Percentiles rank a stretch among this genome's conserved stretches.
Evolutionary conservation across 768 basidiomycete species (phyloP).

Genomic region (Mycena leptocephala): DNA sequence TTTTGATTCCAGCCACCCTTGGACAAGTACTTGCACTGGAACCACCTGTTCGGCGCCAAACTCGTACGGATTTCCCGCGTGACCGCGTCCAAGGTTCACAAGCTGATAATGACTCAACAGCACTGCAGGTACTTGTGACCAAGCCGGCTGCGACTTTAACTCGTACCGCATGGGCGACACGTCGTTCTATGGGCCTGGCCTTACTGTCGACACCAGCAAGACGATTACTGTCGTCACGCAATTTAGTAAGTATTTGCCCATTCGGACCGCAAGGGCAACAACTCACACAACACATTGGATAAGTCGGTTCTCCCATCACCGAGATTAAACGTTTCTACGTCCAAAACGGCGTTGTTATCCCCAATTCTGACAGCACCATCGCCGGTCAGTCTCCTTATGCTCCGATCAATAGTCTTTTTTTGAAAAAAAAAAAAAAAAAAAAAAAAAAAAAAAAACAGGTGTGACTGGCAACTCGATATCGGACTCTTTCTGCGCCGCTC

Average conservation of each 20-base stretch:
- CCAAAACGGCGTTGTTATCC: not conserved
- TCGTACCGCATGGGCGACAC: constrained; percentile 56
- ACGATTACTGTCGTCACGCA: constrained; percentile 60
- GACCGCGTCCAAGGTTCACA: not conserved
- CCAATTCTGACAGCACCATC: constrained; percentile 50
- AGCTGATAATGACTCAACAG: constrained; percentile 28
- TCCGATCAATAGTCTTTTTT: too few species aligned
- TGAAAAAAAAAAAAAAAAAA: too few species aligned
- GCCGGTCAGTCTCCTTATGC: constrained; percentile 48
- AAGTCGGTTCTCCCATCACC: constrained; percentile 52
- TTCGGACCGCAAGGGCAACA: not conserved
- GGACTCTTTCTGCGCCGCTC: constrained; percentile 55
- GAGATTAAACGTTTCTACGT: constrained; percentile 56
- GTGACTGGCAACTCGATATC: constrained; percentile 55
- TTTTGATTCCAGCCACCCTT: constrained; percentile 36
- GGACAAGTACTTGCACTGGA: constrained; percentile 56
- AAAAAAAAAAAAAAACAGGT: too few species aligned
- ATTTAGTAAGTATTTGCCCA: constrained; percentile 12
- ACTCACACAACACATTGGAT: not conserved
- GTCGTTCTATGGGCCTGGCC: constrained; percentile 56
- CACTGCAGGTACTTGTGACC: constrained; percentile 51
- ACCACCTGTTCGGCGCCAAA: constrained; percentile 45
- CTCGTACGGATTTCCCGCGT: not conserved
- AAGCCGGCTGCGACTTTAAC: constrained; percentile 65
- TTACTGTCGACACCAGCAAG: constrained; percentile 57